phyloP scores from a whole-genome alignment of 164 flowering plant species.

The Piper longum region DNA sequence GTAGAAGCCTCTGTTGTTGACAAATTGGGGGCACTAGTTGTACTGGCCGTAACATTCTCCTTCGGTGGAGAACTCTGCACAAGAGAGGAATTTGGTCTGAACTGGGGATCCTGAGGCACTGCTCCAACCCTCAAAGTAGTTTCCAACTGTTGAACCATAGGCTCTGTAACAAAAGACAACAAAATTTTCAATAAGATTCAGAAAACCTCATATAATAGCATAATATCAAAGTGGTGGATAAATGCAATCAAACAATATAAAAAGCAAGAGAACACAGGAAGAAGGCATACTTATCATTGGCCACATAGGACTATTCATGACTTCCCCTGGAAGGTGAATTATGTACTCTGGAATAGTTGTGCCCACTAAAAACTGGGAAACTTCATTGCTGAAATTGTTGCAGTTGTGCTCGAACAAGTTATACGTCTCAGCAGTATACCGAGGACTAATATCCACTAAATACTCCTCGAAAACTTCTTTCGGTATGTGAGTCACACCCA shows the following conservation, averaged over 20 bases:
- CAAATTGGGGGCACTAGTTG: not conserved
- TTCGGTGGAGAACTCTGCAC: conserved; percentile 11
- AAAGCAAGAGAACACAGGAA: not conserved
- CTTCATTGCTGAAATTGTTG: conserved; percentile 96
- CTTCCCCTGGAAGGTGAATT: conserved; percentile 85
- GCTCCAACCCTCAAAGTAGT: conserved; percentile 60
- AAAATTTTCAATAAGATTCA: not conserved
- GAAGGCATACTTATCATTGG: conserved; percentile 59
- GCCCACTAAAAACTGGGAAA: conserved; percentile 85
- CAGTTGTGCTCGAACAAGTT: conserved; percentile 79
- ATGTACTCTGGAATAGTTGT: conserved; percentile 69
- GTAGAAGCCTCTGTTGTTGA: not conserved
- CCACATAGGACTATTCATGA: conserved; percentile 91
- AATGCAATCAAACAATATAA: not conserved
- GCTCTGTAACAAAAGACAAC: conserved; percentile 47
- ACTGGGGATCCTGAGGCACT: conserved; percentile 84
- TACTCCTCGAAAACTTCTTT: conserved; percentile 81
- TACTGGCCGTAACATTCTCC: not conserved
- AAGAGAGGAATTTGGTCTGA: conserved; percentile 30
- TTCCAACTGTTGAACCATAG: conserved; percentile 92
- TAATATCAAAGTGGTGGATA: not conserved
- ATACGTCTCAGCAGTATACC: conserved; percentile 84
- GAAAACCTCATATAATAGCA: not conserved
- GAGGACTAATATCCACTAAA: conserved; percentile 75
- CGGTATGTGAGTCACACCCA: conserved; percentile 87